phyloP scores from a whole-genome alignment of 78 protist genomes.

The Cavenderia fasciculata region DNA sequence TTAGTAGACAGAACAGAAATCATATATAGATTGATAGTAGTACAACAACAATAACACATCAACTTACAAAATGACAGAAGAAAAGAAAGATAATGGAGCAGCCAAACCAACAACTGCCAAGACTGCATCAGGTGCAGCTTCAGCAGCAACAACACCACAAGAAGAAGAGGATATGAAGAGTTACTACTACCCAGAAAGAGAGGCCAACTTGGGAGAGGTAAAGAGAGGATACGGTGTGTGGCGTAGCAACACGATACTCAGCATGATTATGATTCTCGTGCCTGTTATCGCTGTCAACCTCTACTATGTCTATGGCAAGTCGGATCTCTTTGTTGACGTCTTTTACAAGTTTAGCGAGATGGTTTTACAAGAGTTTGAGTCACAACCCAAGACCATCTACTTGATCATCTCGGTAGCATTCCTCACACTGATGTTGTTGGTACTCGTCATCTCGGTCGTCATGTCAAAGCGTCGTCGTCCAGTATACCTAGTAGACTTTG shows the following conservation, averaged over 20 bases:
- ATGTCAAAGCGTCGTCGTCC: conserved; percentile 27
- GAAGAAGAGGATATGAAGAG: conserved; percentile 14
- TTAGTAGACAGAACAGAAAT: too few species aligned
- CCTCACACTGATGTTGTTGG: neutral
- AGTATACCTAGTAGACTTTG: conserved; percentile 83
- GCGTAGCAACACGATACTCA: conserved; percentile 35
- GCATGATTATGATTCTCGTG: conserved; percentile 2
- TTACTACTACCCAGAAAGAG: conserved; percentile 78
- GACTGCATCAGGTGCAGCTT: neutral
- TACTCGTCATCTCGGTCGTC: conserved; percentile 39
- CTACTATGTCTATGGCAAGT: conserved; percentile 6
- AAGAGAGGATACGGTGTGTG: conserved; percentile 46
- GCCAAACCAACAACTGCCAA: too few species aligned
- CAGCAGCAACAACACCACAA: conserved; percentile 4
- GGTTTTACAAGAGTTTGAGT: conserved; percentile 7
- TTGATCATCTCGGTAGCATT: conserved; percentile 4
- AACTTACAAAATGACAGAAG: neutral
- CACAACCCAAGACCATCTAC: conserved; percentile 16
- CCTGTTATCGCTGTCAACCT: conserved; percentile 27
- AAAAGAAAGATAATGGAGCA: neutral
- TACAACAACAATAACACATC: too few species aligned
- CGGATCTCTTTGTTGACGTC: conserved; percentile 22
- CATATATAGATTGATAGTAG: too few species aligned
- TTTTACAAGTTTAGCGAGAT: conserved; percentile 1
- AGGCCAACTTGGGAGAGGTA: conserved; percentile 51